Evolutionary conservation across 2,329 filamentous ascomycete genomes (phyloP).

Genomic region (Colletotrichum sp.): DNA sequence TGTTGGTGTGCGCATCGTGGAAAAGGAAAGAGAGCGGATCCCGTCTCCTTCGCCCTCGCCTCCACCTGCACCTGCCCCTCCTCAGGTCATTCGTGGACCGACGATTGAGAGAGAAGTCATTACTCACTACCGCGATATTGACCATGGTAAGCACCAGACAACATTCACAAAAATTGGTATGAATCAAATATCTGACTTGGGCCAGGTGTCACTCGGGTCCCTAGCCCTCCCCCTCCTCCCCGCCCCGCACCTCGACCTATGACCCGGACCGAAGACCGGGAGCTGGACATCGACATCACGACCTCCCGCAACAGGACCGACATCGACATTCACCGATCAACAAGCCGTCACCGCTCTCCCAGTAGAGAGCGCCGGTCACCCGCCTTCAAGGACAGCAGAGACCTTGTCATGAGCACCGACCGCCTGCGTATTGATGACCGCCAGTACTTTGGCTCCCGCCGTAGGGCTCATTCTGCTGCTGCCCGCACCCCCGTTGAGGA

Average conservation of each 20-base stretch:
- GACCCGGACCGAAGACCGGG: conserved; percentile 50
- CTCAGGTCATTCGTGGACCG: conserved; percentile 73
- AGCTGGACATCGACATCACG: conserved; percentile 68
- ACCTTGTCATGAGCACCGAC: conserved; percentile 67
- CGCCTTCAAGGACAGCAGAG: conserved; percentile 52
- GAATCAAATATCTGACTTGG: neutral
- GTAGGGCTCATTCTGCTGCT: conserved; percentile 58
- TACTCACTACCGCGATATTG: conserved; percentile 85
- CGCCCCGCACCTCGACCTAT: conserved; percentile 51
- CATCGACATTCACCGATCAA: conserved; percentile 57
- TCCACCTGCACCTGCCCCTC: conserved; percentile 63
- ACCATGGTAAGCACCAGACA: conserved; percentile 70
- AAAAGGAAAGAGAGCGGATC: conserved; percentile 44
- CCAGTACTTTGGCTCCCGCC: conserved; percentile 41
- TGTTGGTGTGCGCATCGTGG: conserved; percentile 45
- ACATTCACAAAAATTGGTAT: conserved; percentile 1
- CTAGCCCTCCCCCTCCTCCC: conserved; percentile 54
- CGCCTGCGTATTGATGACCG: conserved; percentile 50
- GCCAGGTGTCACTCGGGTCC: conserved; percentile 53
- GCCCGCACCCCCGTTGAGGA: conserved; percentile 53
- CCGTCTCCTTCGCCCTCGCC: conserved; percentile 54
- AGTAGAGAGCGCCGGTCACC: conserved; percentile 44
- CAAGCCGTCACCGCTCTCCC: conserved; percentile 35
- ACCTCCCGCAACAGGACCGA: conserved; percentile 60
- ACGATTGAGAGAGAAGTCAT: conserved; percentile 89